These are phyloP conservation scores for Scheffersomyces quercinus DNA, from an alignment of 1,139 yeast species.

Conservation along the genomic window DNA sequence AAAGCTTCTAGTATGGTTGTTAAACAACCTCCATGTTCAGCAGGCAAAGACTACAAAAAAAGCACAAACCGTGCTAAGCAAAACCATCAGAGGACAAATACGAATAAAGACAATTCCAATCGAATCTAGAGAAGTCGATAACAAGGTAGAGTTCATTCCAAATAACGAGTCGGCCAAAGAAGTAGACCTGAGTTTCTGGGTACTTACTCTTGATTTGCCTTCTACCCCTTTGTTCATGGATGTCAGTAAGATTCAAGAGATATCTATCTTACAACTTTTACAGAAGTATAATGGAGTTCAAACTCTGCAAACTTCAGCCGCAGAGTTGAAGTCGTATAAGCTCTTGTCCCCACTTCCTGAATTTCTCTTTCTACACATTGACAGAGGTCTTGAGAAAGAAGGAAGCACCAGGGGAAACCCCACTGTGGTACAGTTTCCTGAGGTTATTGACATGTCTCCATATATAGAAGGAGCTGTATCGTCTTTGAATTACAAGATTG, in stretches of 20 bases:
- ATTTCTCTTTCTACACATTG: slow-evolving; percentile 54
- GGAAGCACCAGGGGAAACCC: slow-evolving; percentile 47
- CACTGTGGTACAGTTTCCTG: slow-evolving; percentile 64
- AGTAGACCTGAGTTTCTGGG: slow-evolving; percentile 52
- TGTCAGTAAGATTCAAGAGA: slow-evolving; percentile 52
- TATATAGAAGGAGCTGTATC: slow-evolving; percentile 18
- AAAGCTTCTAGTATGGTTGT: slow-evolving; percentile 57
- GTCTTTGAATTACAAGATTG: slow-evolving; percentile 40
- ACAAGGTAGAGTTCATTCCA: slow-evolving; percentile 22
- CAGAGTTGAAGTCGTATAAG: slow-evolving; percentile 35
- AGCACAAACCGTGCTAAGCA: slow-evolving; percentile 16
- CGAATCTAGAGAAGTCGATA: slow-evolving; percentile 18
- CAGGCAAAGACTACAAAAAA: slow-evolving; percentile 23
- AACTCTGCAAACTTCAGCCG: slow-evolving; percentile 15
- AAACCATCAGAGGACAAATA: slow-evolving; percentile 55
- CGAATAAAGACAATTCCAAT: slow-evolving; percentile 27
- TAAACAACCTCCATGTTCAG: slow-evolving; percentile 48
- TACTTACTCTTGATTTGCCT: slow-evolving; percentile 61
- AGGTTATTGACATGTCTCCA: slow-evolving; percentile 41
- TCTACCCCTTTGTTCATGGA: slow-evolving; percentile 50
- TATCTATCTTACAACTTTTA: slow-evolving; percentile 47
- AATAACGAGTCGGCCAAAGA: slow-evolving; percentile 14
- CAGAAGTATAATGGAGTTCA: slow-evolving; percentile 41
- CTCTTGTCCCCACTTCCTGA: slow-evolving; percentile 49
- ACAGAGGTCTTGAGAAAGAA: slow-evolving; percentile 44